Base-by-base conservation (phyloP, 306 rosid species). In the Begonia fuchsioides region DNA sequence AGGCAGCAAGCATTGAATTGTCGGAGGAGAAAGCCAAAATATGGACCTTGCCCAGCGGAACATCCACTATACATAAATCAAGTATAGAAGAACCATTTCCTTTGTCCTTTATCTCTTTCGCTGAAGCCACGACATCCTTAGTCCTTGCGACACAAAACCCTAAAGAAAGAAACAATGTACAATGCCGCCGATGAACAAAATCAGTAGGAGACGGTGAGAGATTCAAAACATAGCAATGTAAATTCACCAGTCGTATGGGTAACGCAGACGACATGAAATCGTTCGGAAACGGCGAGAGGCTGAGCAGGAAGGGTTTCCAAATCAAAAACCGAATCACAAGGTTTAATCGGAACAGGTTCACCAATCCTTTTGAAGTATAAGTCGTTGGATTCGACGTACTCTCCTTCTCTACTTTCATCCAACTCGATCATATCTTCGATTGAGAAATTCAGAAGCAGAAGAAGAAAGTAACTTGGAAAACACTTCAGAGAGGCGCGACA, bases 211-310 rank as follows among this genome's bases (percentile, higher is more conserved):
- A 8, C 35, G 8, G 35, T 26, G 35, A 26, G 35, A 26, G 8
- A 8, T 26, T 26, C 5, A 26, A 26, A 26, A 26, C 35, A 26
- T 26, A 26, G 35, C 35, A 26, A 5, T 26, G 35, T 26, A 40
- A 18, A 48, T 39, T 26, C 11, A 80, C 87, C 81, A 12, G 81
- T 59, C 38, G 83, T 56, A 59, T 74, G 87, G 20, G 93, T 93
- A 0, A 72, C 60, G 35, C 84, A 81, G 45, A 83, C 54, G 72
- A 76, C 77, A 56, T 85, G 76, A 44, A 59, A 78, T 54, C 57
- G 70, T 54, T 81, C 69, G 14, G 97, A 90, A 55, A 90, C 58
- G n/a, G 87, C 72, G 49, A 90, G 84, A 20, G 97, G 87, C 44
- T 67, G 79, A 51, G 77, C 68, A 7, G 93, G 93, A 53, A 65